These are phyloP conservation scores for Saccharomycopsis sp. DNA, from an alignment of 805 yeast genomes.

Conservation along the genomic window DNA sequence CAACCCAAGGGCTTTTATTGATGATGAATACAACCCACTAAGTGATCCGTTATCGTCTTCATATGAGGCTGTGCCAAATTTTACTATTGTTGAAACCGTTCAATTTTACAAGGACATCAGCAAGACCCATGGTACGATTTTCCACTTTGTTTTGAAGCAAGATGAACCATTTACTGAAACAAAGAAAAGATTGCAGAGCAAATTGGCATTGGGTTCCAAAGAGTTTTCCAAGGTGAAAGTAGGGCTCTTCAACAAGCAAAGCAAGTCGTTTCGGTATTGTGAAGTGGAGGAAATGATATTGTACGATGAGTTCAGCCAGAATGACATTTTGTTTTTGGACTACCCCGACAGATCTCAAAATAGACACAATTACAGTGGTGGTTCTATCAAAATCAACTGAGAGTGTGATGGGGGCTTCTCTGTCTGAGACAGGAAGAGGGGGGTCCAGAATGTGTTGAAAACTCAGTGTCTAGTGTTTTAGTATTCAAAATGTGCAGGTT, in stretches of 20 bases:
- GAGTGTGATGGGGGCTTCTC: too few species aligned
- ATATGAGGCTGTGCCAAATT: too few species aligned
- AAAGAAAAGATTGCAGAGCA: slow-evolving; percentile 53
- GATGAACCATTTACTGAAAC: slow-evolving; percentile 59
- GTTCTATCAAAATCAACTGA: slow-evolving; percentile 46
- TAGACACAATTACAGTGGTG: slow-evolving; percentile 34
- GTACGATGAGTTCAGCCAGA: slow-evolving; percentile 42
- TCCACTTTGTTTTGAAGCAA: slow-evolving; percentile 61
- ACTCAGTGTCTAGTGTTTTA: too few species aligned
- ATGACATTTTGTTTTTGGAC: slow-evolving; percentile 65
- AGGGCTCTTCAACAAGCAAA: slow-evolving; percentile 38
- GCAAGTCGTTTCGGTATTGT: slow-evolving; percentile 19
- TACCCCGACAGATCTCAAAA: slow-evolving; percentile 77
- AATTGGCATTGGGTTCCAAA: slow-evolving; percentile 67
- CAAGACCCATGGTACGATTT: slow-evolving; percentile 75
- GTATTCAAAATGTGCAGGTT: too few species aligned
- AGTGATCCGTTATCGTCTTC: too few species aligned
- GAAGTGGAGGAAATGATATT: slow-evolving; percentile 47
- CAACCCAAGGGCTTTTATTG: slow-evolving; percentile 9
- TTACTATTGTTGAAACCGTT: slow-evolving; percentile 46
- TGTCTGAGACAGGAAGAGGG: too few species aligned
- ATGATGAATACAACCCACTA: not conserved
- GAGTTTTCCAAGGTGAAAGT: slow-evolving; percentile 72
- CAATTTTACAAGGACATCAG: slow-evolving; percentile 69
- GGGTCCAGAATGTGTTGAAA: too few species aligned